A percentile compares a stretch with the other conserved stretches of the same genome.
Evolutionary conservation across 2,329 filamentous ascomycete species (phyloP).

Genomic region (Fusarium veterinarium): DNA sequence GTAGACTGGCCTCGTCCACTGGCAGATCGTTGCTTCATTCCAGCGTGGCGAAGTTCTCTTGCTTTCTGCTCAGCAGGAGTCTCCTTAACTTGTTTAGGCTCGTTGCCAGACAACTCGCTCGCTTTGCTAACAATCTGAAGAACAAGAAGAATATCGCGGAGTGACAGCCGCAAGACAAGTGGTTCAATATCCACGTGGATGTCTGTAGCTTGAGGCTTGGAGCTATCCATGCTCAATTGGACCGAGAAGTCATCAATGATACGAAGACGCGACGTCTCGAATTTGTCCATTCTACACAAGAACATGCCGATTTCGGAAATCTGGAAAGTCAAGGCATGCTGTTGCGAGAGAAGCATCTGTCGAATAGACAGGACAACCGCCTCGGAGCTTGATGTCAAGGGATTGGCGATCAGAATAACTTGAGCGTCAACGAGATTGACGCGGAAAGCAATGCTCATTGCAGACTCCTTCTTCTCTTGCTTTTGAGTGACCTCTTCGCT

Average conservation of each 20-base stretch:
- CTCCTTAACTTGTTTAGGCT: slow-evolving; percentile 58
- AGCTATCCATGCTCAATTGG: slow-evolving; percentile 85
- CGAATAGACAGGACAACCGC: slow-evolving; percentile 96
- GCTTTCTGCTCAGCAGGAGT: slow-evolving; percentile 64
- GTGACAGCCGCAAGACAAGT: slow-evolving; percentile 86
- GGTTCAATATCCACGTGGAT: slow-evolving; percentile 92
- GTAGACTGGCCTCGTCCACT: slow-evolving; percentile 68
- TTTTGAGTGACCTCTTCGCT: slow-evolving; percentile 34
- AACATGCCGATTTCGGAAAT: slow-evolving; percentile 98
- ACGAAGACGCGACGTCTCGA: slow-evolving; percentile 87
- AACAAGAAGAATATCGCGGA: slow-evolving; percentile 93
- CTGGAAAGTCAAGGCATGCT: slow-evolving; percentile 93
- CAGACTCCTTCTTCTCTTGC: slow-evolving; percentile 40
- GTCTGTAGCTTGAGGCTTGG: slow-evolving; percentile 72
- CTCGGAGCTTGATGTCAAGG: slow-evolving; percentile 88
- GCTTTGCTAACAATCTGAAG: slow-evolving; percentile 93
- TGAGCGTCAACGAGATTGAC: slow-evolving; percentile 97
- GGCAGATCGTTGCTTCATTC: slow-evolving; percentile 66
- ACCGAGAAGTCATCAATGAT: slow-evolving; percentile 98
- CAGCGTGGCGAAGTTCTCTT: slow-evolving; percentile 62
- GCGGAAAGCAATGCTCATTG: slow-evolving; percentile 85
- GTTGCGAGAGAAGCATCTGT: slow-evolving; percentile 90
- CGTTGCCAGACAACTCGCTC: slow-evolving; percentile 82
- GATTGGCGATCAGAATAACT: slow-evolving; percentile 95
- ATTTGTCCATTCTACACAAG: slow-evolving; percentile 96